Percentiles rank a stretch among this genome's conserved stretches.
Evolutionary conservation across 2,329 filamentous ascomycete species (phyloP).

Genomic region (Aspergillus luchuensis): DNA sequence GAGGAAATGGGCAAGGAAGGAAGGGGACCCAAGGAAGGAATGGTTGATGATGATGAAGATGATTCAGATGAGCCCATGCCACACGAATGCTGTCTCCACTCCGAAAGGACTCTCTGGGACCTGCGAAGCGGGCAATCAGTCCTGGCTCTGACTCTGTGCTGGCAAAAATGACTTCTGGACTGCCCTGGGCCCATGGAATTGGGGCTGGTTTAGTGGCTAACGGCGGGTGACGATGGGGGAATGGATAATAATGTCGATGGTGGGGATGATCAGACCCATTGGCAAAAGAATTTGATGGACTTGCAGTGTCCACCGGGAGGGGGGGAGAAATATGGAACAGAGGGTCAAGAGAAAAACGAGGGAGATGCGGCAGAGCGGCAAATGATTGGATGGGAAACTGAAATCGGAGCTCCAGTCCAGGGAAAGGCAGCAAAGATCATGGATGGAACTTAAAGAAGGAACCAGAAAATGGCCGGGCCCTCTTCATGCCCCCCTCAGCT

Average conservation of each 20-base stretch:
- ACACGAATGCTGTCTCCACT: conserved; percentile 20
- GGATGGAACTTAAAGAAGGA: conserved; percentile 14
- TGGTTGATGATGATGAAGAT: conserved; percentile 8
- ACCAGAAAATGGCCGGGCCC: conserved; percentile 6
- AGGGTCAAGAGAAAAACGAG: neutral
- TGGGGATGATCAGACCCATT: conserved; percentile 23
- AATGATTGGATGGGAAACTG: conserved; percentile 16
- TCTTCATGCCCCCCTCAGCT: too few species aligned
- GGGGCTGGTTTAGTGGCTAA: neutral
- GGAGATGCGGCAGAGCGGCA: neutral
- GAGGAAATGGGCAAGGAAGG: conserved; percentile 18
- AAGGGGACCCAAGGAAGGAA: conserved; percentile 8
- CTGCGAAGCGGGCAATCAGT: neutral
- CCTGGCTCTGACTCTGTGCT: conserved; percentile 12
- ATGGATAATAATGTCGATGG: conserved; percentile 14
- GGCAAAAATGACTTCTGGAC: conserved; percentile 6
- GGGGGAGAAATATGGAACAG: neutral
- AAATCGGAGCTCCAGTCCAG: conserved; percentile 11
- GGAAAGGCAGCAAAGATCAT: conserved; percentile 7
- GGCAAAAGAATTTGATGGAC: conserved; percentile 5
- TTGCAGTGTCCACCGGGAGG: conserved; percentile 2
- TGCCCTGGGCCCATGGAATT: conserved; percentile 8
- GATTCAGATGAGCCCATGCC: conserved; percentile 25
- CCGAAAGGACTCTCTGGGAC: neutral
- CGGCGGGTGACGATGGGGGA: conserved; percentile 8